These are phyloP conservation scores for Curvularia eragrostidis DNA, from an alignment of 2,329 filamentous ascomycete genomes.

Conservation along the genomic window DNA sequence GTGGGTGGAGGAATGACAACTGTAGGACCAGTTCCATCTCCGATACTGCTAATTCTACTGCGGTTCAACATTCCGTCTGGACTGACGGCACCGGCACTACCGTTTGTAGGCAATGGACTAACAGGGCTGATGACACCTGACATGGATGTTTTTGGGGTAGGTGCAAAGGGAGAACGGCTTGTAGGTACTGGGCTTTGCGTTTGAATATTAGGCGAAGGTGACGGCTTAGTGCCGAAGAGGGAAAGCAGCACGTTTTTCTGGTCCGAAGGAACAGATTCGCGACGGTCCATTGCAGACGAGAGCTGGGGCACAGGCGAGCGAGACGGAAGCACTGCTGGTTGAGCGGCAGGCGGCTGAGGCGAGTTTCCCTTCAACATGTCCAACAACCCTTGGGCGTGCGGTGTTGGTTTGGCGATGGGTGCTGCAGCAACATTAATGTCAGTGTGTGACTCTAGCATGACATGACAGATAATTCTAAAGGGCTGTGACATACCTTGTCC, in stretches of 20 bases:
- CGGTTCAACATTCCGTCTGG: constrained; percentile 39
- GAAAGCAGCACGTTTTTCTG: constrained; percentile 48
- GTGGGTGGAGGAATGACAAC: constrained; percentile 31
- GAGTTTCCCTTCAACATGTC: constrained; percentile 30
- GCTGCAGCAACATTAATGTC: neutral
- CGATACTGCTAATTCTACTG: constrained; percentile 46
- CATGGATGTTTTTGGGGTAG: constrained; percentile 39
- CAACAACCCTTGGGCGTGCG: constrained; percentile 31
- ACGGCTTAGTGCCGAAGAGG: constrained; percentile 40
- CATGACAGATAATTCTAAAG: too few species aligned
- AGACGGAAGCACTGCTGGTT: constrained; percentile 13
- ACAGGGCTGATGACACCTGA: constrained; percentile 50
- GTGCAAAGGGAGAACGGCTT: constrained; percentile 31
- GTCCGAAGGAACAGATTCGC: constrained; percentile 37
- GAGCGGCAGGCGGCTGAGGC: constrained; percentile 20
- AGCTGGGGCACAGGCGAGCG: constrained; percentile 18
- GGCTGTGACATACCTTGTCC: constrained; percentile 3
- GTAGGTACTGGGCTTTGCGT: constrained; percentile 30
- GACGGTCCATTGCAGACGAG: constrained; percentile 30
- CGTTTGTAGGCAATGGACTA: constrained; percentile 43
- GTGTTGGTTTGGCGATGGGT: constrained; percentile 16
- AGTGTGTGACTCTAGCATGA: neutral
- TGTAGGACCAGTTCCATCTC: constrained; percentile 30
- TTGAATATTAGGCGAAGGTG: constrained; percentile 20
- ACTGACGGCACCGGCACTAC: constrained; percentile 30